phyloP scores from a whole-genome alignment of 345 rosid species.

The Euclidium syriacum region DNA sequence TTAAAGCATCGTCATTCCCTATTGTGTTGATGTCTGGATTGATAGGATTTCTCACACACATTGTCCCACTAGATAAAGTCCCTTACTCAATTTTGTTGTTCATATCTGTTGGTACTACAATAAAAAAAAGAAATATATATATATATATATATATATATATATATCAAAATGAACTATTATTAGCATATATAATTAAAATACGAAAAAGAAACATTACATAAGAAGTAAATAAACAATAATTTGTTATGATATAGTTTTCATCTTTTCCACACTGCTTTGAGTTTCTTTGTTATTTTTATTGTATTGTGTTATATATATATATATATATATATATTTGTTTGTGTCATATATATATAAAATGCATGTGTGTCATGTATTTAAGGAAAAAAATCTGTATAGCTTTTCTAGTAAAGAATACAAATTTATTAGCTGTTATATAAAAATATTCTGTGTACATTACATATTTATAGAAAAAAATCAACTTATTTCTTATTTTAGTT shows the following conservation, averaged over 20 bases:
- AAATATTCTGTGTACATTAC: background rate
- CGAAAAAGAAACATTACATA: background rate
- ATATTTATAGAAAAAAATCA: background rate
- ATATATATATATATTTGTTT: background rate
- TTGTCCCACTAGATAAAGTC: no score
- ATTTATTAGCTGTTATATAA: background rate
- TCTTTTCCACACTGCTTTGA: slow-evolving; percentile 5
- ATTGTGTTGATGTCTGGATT: no score
- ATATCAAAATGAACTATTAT: background rate
- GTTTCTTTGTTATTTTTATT: background rate
- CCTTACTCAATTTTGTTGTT: no score
- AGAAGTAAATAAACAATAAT: background rate
- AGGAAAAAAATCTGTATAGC: background rate
- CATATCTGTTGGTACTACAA: slow-evolving; percentile 67
- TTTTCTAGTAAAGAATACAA: background rate
- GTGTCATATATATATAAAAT: no score
- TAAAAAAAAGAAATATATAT: no score
- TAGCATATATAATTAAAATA: background rate
- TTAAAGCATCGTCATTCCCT: slow-evolving; percentile 36
- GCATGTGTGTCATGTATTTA: no score
- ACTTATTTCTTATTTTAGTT: background rate
- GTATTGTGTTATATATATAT: background rate
- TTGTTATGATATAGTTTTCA: background rate
- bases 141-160: background rate
- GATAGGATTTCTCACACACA: no score